Evolutionary conservation across 495 filamentous ascomycete genomes (phyloP).

Genomic region (Podospora australis): DNA sequence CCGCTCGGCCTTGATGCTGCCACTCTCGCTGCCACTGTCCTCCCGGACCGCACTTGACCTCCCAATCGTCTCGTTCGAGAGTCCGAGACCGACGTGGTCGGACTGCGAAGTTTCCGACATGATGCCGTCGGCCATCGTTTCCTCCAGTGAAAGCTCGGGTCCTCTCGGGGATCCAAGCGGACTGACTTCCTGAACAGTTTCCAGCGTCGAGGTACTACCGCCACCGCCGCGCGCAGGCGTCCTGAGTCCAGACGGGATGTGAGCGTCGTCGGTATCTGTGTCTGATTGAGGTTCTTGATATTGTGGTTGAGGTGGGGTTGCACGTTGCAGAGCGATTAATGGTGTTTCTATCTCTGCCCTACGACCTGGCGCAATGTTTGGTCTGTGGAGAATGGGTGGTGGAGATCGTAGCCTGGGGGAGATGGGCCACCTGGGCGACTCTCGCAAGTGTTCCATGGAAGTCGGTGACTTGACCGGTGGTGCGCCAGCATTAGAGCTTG

Average conservation of each 20-base stretch:
- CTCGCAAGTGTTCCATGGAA: conserved; percentile 47
- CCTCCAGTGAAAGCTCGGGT: conserved; percentile 41
- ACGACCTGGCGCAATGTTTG: conserved; percentile 36
- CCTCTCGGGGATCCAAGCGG: conserved; percentile 64
- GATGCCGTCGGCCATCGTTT: conserved; percentile 45
- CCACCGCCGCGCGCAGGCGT: conserved; percentile 61
- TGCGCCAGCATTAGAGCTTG: conserved; percentile 44
- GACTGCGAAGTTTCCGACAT: conserved; percentile 35
- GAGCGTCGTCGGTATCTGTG: conserved; percentile 48
- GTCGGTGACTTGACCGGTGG: conserved; percentile 56
- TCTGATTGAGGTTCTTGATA: conserved; percentile 34
- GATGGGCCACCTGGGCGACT: conserved; percentile 57
- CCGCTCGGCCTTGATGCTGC: conserved; percentile 34
- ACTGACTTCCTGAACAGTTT: conserved; percentile 91
- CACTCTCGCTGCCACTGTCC: conserved; percentile 60
- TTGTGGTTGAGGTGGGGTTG: conserved; percentile 38
- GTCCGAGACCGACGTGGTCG: conserved; percentile 26
- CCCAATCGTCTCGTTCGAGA: conserved; percentile 25
- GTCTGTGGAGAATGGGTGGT: conserved; percentile 48
- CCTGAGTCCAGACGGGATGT: conserved; percentile 49
- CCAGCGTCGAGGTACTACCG: conserved; percentile 63
- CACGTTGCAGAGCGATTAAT: conserved; percentile 49
- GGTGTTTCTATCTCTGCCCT: conserved; percentile 43
- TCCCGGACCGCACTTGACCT: conserved; percentile 31
- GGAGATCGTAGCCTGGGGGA: conserved; percentile 63